Percentiles rank a stretch among this genome's conserved stretches.
Evolutionary conservation across 148 eudicot species (phyloP).

Genomic region (Drosera capensis): DNA sequence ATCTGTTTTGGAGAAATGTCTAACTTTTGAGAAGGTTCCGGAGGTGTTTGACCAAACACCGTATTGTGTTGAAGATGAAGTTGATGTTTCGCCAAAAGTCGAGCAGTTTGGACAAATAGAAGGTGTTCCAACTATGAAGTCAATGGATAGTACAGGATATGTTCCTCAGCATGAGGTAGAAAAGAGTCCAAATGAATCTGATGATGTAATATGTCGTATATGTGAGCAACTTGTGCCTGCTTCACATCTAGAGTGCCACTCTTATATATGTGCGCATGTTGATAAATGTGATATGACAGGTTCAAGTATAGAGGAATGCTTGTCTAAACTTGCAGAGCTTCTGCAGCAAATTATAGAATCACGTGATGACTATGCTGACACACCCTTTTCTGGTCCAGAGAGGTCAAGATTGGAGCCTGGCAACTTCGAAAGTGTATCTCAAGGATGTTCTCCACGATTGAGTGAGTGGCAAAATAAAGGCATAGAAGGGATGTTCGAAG

Average conservation of each 20-base stretch:
- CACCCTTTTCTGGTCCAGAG: slow-evolving; percentile 33
- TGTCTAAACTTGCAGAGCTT: slow-evolving; percentile 36
- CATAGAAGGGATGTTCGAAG: slow-evolving; percentile 52
- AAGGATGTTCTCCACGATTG: slow-evolving; percentile 32
- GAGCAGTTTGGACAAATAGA: slow-evolving; percentile 8
- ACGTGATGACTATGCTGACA: slow-evolving; percentile 11
- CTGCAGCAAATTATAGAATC: slow-evolving; percentile 39
- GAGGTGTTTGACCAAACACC: not conserved
- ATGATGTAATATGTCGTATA: slow-evolving; percentile 45
- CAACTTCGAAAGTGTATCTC: slow-evolving; percentile 14
- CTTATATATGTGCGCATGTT: slow-evolving; percentile 56
- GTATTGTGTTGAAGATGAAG: not conserved
- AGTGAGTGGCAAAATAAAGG: slow-evolving; percentile 44
- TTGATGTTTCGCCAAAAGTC: slow-evolving; percentile 7
- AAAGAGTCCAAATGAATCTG: slow-evolving; percentile 18
- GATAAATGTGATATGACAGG: slow-evolving; percentile 36
- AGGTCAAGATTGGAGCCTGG: slow-evolving; percentile 11
- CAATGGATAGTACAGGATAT: slow-evolving; percentile 6
- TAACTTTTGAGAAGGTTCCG: not conserved
- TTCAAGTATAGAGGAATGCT: slow-evolving; percentile 29
- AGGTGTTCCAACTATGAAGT: slow-evolving; percentile 9
- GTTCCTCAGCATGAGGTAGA: slow-evolving; percentile 17
- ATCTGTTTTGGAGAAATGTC: not conserved
- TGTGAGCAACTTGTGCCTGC: slow-evolving; percentile 48
- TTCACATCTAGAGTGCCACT: slow-evolving; percentile 39